These are phyloP conservation scores for Hypoxylon crocopeplum DNA, from an alignment of 495 filamentous ascomycete species.

Conservation along the genomic window DNA sequence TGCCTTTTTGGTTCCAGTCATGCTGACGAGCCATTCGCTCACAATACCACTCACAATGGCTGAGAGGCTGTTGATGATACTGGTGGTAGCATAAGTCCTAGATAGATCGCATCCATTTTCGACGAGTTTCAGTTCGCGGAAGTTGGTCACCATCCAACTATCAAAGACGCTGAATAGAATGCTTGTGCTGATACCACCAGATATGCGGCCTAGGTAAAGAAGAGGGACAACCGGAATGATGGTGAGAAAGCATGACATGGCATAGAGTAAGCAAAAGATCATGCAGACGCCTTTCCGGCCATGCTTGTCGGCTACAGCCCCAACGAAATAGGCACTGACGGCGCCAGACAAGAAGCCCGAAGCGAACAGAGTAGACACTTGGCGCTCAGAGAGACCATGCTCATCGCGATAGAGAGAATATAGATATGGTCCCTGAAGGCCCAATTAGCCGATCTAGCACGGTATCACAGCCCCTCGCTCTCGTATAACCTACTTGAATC, in stretches of 20 bases:
- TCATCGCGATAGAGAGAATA: constrained; percentile 62
- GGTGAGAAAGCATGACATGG: constrained; percentile 58
- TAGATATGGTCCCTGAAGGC: constrained; percentile 55
- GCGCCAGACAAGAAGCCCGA: constrained; percentile 60
- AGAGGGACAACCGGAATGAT: constrained; percentile 44
- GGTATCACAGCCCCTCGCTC: neutral
- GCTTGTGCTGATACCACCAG: constrained; percentile 62
- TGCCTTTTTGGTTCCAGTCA: constrained; percentile 55
- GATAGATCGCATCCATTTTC: constrained; percentile 46
- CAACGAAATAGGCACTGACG: constrained; percentile 55
- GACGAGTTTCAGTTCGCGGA: constrained; percentile 42
- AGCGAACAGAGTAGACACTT: constrained; percentile 58
- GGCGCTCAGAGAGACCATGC: constrained; percentile 52
- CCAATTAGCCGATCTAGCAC: constrained; percentile 2
- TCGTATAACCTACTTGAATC: constrained; percentile 51
- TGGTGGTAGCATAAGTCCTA: constrained; percentile 57
- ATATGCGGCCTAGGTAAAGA: constrained; percentile 56
- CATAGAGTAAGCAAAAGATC: constrained; percentile 56
- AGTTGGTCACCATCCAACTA: constrained; percentile 66
- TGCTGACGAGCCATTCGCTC: constrained; percentile 46
- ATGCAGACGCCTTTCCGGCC: constrained; percentile 58
- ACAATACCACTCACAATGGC: constrained; percentile 57
- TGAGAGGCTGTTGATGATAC: constrained; percentile 57
- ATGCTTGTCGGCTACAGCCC: constrained; percentile 56
- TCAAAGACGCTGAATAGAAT: constrained; percentile 64